Base-by-base conservation (phyloP, 202 grass and related monocot species). In the Brachypodium distachyon region DNA sequence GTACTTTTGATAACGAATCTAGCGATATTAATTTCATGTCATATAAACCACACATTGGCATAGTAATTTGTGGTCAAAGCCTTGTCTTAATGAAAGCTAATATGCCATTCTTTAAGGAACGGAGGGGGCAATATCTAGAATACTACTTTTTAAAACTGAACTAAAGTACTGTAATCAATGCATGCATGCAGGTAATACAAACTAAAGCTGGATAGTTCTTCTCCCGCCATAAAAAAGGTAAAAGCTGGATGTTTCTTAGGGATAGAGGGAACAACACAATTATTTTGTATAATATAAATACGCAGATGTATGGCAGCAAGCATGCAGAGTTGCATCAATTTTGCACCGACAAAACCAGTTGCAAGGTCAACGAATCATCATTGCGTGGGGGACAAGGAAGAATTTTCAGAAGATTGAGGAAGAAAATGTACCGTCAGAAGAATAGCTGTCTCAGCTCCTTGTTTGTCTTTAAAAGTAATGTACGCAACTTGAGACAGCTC, bases 401-500 rank as follows among this genome's bases (percentile, higher is more conserved):
- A 19, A 19, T 14, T n/a, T 50, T 76, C 27, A 14, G 58, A 41
- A 57, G 4, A 73, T 6, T 18, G 6, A 84, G 54, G 43, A 11
- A 60, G 28, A 50, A 53, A 14, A 76, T 11, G 37, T 93, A 97
- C 93, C 72, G 90, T 93, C 79, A 97, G 93, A 87, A 97, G 90
- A 83, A 97, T 87, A 16, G 93, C 93, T 17, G 89, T 96, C 87
- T 92, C 93, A 74, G 84, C 86, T 17, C 93, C 93, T 78, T 96
- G 93, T 19, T 74, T 80, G 65, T 92, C 93, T 77, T 92, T 92
- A 77, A 96, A 96, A 63, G 93, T 88, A 73, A 96, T 91, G 77
- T 88, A 92, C 19, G 93, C 89, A 78, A 87, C 87, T 80, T 96
- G 96, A 85, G 96, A 92, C 54, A 89, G 50, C 49, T 99, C 96